Evolutionary conservation across 1,139 yeast genomes (phyloP), one percentile per base, ranked within the genome.

Genomic region (Saccharomyces hybrid): DNA sequence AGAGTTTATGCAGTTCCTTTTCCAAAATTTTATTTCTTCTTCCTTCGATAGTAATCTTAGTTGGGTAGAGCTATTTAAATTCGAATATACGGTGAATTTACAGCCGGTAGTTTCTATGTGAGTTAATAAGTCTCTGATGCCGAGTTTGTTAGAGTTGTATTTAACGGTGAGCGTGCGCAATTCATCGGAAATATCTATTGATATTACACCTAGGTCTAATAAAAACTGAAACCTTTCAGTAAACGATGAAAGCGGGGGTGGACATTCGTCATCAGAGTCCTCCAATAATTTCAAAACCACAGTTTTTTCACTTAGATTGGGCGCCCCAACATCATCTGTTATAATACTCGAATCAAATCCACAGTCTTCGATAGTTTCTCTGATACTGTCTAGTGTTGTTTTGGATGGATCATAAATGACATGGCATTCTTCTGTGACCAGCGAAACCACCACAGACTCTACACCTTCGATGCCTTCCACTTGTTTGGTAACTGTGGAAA

Each of bases 21-120:
- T 78, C 95, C 97, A 93, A 62, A 78, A 81, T 51, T 75, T 73
- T 47, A 88, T 84, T 60, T 91, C 97, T 62, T 83, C 82, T 8
- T 80, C 76, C 61, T 88, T 82, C 0, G 89, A 77, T 41, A 93
- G 75, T 3, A 87, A 70, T 49, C 81, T 82, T 46, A 91, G 71
- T 69, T 93, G 98, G 4, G 88, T 57, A 7, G 59, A 49, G 28
- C 57, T 60, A 49, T 62, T 64, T 11, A 56, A 47, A 8, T 56
- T 23, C 3, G 60, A 56, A 9, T 78, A 65, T 8, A 76, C 65
- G 3, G 76, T 55, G 0, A 81, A 82, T 51, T 79, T 78, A 55
- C 77, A 79, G 1, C 85, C 84, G 27, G 74, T 64, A 48, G 70
- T 75, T 57, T 77, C 76, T 29, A 82, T 69, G 5, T 76, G 73